A percentile compares a stretch with the other conserved stretches of the same genome.
These are phyloP conservation scores for Leccinum glutinopallens DNA, from an alignment of 1,284 basidiomycete genomes.

Conservation along the genomic window DNA sequence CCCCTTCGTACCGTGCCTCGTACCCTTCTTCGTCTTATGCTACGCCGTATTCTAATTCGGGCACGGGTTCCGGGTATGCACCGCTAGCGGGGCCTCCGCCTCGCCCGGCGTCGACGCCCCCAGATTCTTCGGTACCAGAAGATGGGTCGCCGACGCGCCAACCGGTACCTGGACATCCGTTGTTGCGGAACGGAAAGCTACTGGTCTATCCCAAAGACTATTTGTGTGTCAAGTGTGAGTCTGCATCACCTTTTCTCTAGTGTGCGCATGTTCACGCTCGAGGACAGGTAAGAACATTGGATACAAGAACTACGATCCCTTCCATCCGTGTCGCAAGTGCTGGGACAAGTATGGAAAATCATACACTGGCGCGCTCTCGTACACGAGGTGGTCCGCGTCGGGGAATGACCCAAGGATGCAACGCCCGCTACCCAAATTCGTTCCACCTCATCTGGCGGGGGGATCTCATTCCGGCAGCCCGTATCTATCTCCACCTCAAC, in stretches of 20 bases:
- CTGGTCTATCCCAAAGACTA: conserved; percentile 68
- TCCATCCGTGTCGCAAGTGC: conserved; percentile 66
- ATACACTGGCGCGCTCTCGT: conserved; percentile 60
- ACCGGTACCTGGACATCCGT: conserved; percentile 65
- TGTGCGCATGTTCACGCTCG: conserved; percentile 1
- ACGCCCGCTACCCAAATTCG: conserved; percentile 34
- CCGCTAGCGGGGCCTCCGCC: conserved; percentile 30
- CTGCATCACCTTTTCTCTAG: neutral
- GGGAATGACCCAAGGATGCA: conserved; percentile 29
- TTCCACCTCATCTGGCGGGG: conserved; percentile 24
- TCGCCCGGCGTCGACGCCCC: conserved; percentile 22
- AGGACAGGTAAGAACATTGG: conserved; percentile 66
- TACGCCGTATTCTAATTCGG: neutral
- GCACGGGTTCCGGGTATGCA: conserved; percentile 16
- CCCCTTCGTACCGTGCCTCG: conserved; percentile 18
- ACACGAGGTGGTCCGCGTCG: conserved; percentile 47
- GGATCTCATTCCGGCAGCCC: conserved; percentile 31
- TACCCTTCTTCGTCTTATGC: neutral
- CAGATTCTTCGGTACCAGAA: conserved; percentile 34
- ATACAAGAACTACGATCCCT: conserved; percentile 67
- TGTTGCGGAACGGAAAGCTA: conserved; percentile 58
- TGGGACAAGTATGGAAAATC: conserved; percentile 66
- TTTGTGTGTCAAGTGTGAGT: conserved; percentile 65
- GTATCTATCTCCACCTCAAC: conserved; percentile 11
- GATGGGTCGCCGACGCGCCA: conserved; percentile 61